These are phyloP conservation scores for Tremellales sp. DNA, from an alignment of 1,284 basidiomycete species.

Conservation along the genomic window DNA sequence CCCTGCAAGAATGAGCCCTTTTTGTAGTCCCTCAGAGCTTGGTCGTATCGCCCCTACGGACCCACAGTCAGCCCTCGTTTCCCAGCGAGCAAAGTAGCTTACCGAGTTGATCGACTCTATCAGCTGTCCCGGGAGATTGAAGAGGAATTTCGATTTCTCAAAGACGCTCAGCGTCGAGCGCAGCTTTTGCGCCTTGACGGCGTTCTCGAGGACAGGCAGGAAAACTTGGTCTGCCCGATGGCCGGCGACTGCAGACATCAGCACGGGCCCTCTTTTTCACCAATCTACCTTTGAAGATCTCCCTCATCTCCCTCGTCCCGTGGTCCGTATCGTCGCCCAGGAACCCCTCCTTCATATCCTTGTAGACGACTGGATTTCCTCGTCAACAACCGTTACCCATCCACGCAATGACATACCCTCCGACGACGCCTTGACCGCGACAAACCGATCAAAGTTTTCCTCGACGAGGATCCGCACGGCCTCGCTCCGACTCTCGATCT, in stretches of 20 bases:
- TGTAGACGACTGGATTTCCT: conserved; percentile 66
- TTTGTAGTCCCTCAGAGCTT: conserved; percentile 92
- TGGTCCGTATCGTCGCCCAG: conserved; percentile 73
- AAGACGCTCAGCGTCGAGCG: conserved; percentile 92
- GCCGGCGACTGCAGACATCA: conserved; percentile 53
- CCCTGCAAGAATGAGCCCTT: conserved; percentile 89
- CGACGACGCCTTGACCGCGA: conserved; percentile 92
- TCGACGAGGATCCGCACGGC: conserved; percentile 92
- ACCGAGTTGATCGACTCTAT: conserved; percentile 85
- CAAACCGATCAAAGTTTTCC: conserved; percentile 97
- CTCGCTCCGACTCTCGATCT: conserved; percentile 83
- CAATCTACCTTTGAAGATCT: conserved; percentile 73
- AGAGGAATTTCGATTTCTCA: conserved; percentile 96
- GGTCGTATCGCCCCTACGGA: conserved; percentile 80
- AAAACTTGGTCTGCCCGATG: conserved; percentile 94
- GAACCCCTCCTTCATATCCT: conserved; percentile 89
- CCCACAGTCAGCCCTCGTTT: background rate
- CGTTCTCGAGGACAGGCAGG: conserved; percentile 91
- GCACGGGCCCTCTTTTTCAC: background rate
- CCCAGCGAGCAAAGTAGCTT: no score
- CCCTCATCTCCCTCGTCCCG: conserved; percentile 74
- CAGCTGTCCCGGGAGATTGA: conserved; percentile 92
- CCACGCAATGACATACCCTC: conserved; percentile 61
- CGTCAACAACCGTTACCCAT: conserved; percentile 1
- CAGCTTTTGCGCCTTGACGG: conserved; percentile 88